A percentile compares a stretch with the other conserved stretches of the same genome.
These are phyloP conservation scores for Plasmodium sp. DNA, from an alignment of 169 alveolate species.

Conservation along the genomic window DNA sequence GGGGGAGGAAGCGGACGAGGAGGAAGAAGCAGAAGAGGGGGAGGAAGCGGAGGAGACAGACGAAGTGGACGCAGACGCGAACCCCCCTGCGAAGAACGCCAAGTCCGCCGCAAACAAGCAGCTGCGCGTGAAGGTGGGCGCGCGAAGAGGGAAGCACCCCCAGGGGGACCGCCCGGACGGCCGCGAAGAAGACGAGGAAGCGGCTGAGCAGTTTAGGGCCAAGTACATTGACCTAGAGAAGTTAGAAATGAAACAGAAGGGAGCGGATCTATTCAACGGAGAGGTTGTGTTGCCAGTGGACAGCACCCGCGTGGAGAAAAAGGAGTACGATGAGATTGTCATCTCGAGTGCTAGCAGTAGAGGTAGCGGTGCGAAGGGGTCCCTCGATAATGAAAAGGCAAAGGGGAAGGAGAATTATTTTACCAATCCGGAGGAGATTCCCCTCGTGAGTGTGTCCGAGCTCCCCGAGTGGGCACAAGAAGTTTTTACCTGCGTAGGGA, in stretches of 20 bases:
- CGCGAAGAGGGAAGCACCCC: not conserved
- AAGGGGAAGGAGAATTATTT: constrained; percentile 31
- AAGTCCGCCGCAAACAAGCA: not conserved
- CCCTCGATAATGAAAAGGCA: not conserved
- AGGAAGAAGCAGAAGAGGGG: no score
- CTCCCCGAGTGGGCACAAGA: constrained; percentile 97
- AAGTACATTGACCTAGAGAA: constrained; percentile 64
- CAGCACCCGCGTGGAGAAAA: constrained; percentile 89
- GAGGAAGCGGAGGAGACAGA: not conserved
- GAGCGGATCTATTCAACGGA: constrained; percentile 80
- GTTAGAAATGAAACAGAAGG: not conserved
- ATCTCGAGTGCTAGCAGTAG: constrained; percentile 82
- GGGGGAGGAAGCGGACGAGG: constrained; percentile 11
- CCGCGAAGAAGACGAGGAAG: not conserved
- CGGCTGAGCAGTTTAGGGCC: not conserved
- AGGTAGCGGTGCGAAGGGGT: not conserved
- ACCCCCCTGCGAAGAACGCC: not conserved
- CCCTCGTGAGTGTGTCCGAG: constrained; percentile 77
- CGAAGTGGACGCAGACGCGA: not conserved
- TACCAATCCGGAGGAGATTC: constrained; percentile 75
- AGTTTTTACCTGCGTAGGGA: constrained; percentile 90
- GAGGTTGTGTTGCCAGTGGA: constrained; percentile 95
- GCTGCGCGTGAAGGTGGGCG: not conserved
- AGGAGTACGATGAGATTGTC: constrained; percentile 89
- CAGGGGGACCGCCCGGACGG: not conserved